A percentile compares a stretch with the other conserved stretches of the same genome.
phyloP scores from a whole-genome alignment of 2,329 filamentous ascomycete genomes.

The Penicillium verrucosum region DNA sequence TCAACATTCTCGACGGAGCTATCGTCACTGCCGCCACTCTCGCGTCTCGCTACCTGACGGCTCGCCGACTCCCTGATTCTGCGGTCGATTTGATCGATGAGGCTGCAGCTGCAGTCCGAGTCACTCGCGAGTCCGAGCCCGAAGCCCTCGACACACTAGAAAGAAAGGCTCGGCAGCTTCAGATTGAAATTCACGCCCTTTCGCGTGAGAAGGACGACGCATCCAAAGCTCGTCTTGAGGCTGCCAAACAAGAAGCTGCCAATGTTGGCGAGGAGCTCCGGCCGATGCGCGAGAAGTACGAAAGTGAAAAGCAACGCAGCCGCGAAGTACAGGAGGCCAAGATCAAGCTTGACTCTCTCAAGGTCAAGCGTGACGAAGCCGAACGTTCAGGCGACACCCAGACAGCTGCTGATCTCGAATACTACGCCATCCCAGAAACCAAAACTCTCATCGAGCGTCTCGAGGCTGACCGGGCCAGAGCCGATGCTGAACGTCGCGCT shows the following conservation, averaged over 20 bases:
- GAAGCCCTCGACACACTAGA: slow-evolving; percentile 95
- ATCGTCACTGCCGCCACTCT: slow-evolving; percentile 89
- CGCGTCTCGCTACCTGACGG: slow-evolving; percentile 88
- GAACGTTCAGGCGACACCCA: slow-evolving; percentile 79
- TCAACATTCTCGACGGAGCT: slow-evolving; percentile 90
- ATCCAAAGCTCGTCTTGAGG: slow-evolving; percentile 74
- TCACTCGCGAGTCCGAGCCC: slow-evolving; percentile 92
- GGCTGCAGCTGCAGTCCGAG: slow-evolving; percentile 91
- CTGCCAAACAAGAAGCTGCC: slow-evolving; percentile 84
- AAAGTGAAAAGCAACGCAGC: slow-evolving; percentile 85
- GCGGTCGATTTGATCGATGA: slow-evolving; percentile 96
- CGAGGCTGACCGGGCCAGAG: slow-evolving; percentile 73
- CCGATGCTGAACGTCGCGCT: slow-evolving; percentile 64
- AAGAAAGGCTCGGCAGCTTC: slow-evolving; percentile 80
- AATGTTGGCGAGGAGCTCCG: slow-evolving; percentile 92
- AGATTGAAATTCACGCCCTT: slow-evolving; percentile 96
- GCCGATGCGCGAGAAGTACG: slow-evolving; percentile 91
- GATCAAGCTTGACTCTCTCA: slow-evolving; percentile 86
- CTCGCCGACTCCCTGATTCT: slow-evolving; percentile 86
- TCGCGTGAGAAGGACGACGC: slow-evolving; percentile 93
- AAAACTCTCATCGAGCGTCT: slow-evolving; percentile 74
- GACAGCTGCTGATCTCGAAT: slow-evolving; percentile 89
- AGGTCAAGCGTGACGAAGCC: slow-evolving; percentile 91
- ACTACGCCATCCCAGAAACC: slow-evolving; percentile 95
- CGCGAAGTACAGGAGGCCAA: slow-evolving; percentile 92